phyloP scores from a whole-genome alignment of 768 basidiomycete genomes.

The Pisolithus albus region DNA sequence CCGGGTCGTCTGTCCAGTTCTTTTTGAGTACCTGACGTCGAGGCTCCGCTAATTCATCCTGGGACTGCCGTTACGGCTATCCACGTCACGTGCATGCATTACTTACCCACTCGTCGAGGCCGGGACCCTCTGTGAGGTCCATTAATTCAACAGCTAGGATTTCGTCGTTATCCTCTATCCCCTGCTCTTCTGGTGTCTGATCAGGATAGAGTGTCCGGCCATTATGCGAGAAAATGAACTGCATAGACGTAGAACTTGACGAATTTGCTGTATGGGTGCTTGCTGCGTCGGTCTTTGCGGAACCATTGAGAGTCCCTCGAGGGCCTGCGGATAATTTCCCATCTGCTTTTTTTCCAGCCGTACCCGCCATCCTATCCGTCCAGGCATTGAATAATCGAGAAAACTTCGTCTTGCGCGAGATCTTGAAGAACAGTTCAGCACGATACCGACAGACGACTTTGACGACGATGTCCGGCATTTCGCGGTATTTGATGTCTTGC shows the following conservation, averaged over 20 bases:
- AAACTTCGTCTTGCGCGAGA: slow-evolving; percentile 84
- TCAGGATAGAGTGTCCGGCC: slow-evolving; percentile 75
- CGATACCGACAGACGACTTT: slow-evolving; percentile 86
- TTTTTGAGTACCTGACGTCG: slow-evolving; percentile 69
- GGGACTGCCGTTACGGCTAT: slow-evolving; percentile 6
- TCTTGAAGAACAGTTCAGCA: slow-evolving; percentile 88
- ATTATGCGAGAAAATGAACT: slow-evolving; percentile 82
- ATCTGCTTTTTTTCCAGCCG: slow-evolving; percentile 40
- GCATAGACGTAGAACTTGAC: slow-evolving; percentile 42
- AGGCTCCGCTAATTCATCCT: slow-evolving; percentile 64
- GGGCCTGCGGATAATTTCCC: slow-evolving; percentile 23
- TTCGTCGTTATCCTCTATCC: slow-evolving; percentile 85
- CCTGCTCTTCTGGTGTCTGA: slow-evolving; percentile 79
- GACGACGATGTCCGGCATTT: slow-evolving; percentile 85
- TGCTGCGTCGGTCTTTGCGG: slow-evolving; percentile 45
- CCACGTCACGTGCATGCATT: not conserved
- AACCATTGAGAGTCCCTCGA: slow-evolving; percentile 38
- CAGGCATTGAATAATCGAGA: slow-evolving; percentile 79
- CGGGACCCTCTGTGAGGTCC: slow-evolving; percentile 73
- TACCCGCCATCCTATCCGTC: slow-evolving; percentile 81
- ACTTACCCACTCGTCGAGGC: slow-evolving; percentile 58
- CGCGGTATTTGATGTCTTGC: slow-evolving; percentile 75
- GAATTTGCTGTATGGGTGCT: slow-evolving; percentile 38
- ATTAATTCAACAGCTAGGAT: slow-evolving; percentile 86
- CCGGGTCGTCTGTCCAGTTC: slow-evolving; percentile 70